phyloP scores from a whole-genome alignment of 768 basidiomycete genomes.

The Tricholoma saponaceum region DNA sequence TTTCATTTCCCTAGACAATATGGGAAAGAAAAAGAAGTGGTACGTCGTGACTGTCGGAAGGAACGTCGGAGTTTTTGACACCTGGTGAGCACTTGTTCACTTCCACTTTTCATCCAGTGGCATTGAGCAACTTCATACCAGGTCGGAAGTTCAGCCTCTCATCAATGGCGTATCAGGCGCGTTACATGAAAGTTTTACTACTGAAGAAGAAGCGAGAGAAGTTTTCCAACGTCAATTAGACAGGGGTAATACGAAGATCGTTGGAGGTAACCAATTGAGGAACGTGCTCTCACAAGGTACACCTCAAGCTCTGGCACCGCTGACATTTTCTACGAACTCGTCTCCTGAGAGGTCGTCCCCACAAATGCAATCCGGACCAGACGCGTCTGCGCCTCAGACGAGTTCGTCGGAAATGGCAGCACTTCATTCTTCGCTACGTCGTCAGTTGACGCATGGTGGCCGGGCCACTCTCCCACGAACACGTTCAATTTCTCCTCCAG shows the following conservation, averaged over 20 bases:
- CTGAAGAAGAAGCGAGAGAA: constrained; percentile 36
- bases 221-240: constrained; percentile 24
- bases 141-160: constrained; percentile 42
- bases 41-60: constrained; percentile 38
- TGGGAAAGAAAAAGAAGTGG: constrained; percentile 36
- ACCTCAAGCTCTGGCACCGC: not conserved
- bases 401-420: constrained; percentile 8
- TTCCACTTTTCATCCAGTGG: not conserved
- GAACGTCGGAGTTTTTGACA: constrained; percentile 34
- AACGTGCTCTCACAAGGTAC: not conserved
- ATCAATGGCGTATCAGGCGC: constrained; percentile 40
- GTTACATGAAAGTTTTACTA: constrained; percentile 37
- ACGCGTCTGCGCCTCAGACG: not conserved
- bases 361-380: not conserved
- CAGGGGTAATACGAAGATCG: constrained; percentile 26
- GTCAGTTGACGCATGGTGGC: constrained; percentile 3
- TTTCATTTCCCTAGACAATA: constrained; percentile 9
- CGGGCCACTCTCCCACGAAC: not conserved
- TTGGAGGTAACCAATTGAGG: constrained; percentile 8
- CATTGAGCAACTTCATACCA: constrained; percentile 14
- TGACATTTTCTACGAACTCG: not conserved
- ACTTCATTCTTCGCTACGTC: constrained; percentile 4
- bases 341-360: not conserved
- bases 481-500: constrained; percentile 1
- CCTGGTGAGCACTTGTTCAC: constrained; percentile 29